Conservation (phyloP, 83 land plant species). For the Thuja plicata region DNA sequence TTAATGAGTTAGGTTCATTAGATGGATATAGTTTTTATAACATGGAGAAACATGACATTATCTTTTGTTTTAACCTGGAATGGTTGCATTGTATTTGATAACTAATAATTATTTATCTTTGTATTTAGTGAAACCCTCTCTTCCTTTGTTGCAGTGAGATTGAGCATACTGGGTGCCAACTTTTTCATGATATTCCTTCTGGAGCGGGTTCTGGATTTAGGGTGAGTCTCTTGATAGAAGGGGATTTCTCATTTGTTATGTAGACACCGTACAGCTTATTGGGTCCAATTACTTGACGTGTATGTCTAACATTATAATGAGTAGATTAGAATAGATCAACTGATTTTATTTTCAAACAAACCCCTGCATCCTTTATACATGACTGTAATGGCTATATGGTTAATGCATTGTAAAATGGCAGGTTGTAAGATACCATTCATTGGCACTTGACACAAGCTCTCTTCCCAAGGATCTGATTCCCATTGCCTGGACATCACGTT, state of each 20-base stretch:
- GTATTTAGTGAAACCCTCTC: conserved; percentile 1
- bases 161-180: conserved; percentile 73
- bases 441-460: conserved; percentile 68
- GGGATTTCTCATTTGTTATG: conserved; percentile 5
- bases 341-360: neutral
- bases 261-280: neutral
- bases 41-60: neutral
- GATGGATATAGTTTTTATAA: neutral
- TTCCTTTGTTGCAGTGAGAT: conserved; percentile 67
- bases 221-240: conserved; percentile 40
- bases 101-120: neutral
- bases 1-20: neutral
- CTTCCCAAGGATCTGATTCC: conserved; percentile 82
- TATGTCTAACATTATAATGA: neutral
- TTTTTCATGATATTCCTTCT: conserved; percentile 85
- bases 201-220: conserved; percentile 89
- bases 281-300: neutral
- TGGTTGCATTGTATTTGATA: neutral
- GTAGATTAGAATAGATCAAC: neutral
- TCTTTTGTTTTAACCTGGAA: neutral
- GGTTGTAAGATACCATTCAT: conserved; percentile 98
- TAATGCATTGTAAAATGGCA: conserved; percentile 26
- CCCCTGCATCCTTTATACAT: neutral
- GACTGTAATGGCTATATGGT: neutral
- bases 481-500: conserved; percentile 86